These are phyloP conservation scores for Sarocladium brachiariae DNA, from an alignment of 2,329 filamentous ascomycete genomes.

Conservation along the genomic window DNA sequence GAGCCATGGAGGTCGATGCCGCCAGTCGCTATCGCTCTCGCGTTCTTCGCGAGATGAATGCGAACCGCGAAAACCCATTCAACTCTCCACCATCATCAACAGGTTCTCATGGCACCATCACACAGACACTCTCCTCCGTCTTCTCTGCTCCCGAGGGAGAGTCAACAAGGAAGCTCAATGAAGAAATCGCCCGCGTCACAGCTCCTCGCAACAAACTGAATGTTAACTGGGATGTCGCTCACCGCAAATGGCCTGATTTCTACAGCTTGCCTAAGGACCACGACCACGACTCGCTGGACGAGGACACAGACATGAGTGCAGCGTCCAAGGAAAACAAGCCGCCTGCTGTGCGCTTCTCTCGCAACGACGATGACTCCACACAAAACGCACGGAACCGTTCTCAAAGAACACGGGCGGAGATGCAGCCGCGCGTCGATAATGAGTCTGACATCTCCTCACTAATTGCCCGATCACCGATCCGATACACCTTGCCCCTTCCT, in stretches of 20 bases:
- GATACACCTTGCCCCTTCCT: constrained; percentile 10
- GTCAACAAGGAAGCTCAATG: constrained; percentile 44
- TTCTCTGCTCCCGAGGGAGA: constrained; percentile 48
- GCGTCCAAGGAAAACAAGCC: constrained; percentile 41
- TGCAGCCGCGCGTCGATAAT: constrained; percentile 48
- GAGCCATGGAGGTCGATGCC: constrained; percentile 35
- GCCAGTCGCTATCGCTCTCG: constrained; percentile 38
- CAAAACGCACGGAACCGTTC: constrained; percentile 33
- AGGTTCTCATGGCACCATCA: constrained; percentile 50
- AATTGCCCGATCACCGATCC: constrained; percentile 32
- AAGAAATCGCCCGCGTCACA: constrained; percentile 39
- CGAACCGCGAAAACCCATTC: constrained; percentile 48
- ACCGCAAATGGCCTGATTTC: constrained; percentile 48
- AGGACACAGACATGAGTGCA: constrained; percentile 26
- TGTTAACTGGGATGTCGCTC: constrained; percentile 38
- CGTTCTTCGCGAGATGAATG: constrained; percentile 45
- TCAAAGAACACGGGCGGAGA: constrained; percentile 38
- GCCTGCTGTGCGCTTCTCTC: constrained; percentile 18
- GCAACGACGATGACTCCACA: constrained; percentile 32
- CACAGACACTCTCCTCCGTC: constrained; percentile 45
- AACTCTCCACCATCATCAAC: constrained; percentile 53
- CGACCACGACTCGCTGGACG: constrained; percentile 19
- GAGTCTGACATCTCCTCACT: constrained; percentile 43
- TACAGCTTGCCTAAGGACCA: constrained; percentile 33
- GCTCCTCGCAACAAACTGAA: constrained; percentile 29